Conservation (phyloP, 2,329 filamentous ascomycete genomes). For the Emmonsia crescens region DNA sequence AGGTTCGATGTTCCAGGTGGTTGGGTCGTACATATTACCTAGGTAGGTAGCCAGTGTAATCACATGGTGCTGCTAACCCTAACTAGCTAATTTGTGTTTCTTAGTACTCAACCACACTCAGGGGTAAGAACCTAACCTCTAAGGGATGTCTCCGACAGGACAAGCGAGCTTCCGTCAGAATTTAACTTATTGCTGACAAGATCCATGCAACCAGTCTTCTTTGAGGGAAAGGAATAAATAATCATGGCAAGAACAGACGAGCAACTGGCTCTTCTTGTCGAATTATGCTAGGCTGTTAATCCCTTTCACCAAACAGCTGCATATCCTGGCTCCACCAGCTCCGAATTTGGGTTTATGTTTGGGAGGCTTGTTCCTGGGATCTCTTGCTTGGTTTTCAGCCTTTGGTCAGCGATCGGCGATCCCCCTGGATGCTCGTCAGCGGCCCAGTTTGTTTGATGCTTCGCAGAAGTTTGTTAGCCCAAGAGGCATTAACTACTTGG, state of each 20-base stretch:
- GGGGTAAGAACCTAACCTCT: not conserved
- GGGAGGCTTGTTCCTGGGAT: not conserved
- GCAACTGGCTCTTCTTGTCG: not conserved
- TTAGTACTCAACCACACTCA: not conserved
- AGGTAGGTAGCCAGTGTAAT: not conserved
- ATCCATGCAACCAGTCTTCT: too few species aligned
- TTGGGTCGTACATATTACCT: too few species aligned
- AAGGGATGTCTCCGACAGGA: not conserved
- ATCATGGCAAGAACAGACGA: not conserved
- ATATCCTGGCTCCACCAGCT: not conserved
- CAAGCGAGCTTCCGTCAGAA: not conserved
- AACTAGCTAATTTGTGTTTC: not conserved
- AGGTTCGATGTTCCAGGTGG: not conserved
- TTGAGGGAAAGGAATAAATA: too few species aligned
- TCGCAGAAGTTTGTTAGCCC: not conserved
- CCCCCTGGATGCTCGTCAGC: not conserved
- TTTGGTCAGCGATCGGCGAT: not conserved
- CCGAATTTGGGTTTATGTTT: not conserved
- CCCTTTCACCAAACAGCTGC: not conserved
- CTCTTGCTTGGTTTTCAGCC: not conserved
- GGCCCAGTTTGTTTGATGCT: not conserved
- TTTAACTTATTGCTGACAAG: not conserved
- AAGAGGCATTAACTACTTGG: not conserved
- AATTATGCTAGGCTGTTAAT: not conserved
- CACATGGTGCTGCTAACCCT: not conserved